A percentile compares a stretch with the other conserved stretches of the same genome.
Evolutionary conservation across 1,139 yeast genomes (phyloP).

Genomic region (Scheffersomyces titani): DNA sequence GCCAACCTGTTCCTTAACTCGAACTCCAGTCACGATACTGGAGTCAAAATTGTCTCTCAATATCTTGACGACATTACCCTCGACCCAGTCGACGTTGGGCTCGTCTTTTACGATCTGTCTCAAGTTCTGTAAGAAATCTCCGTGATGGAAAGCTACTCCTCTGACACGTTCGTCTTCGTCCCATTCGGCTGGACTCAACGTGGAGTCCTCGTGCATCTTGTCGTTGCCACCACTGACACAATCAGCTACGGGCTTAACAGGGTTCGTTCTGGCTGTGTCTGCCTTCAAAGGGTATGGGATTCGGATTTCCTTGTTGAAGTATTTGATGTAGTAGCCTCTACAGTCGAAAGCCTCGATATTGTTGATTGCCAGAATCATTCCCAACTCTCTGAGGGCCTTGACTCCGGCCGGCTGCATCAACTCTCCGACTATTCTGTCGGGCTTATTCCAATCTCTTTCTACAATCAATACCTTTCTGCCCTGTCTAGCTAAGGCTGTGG

Average conservation of each 20-base stretch:
- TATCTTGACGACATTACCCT: conserved; percentile 76
- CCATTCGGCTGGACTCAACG: conserved; percentile 52
- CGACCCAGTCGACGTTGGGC: conserved; percentile 70
- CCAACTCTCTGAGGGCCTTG: conserved; percentile 75
- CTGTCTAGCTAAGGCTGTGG: conserved; percentile 86
- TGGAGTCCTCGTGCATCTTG: conserved; percentile 50
- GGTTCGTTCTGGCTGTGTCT: conserved; percentile 41
- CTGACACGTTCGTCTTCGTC: conserved; percentile 63
- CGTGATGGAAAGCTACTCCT: conserved; percentile 92
- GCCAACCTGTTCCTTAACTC: conserved; percentile 34
- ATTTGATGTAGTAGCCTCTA: conserved; percentile 80
- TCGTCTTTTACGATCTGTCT: conserved; percentile 71
- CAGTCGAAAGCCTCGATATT: conserved; percentile 79
- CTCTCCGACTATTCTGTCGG: conserved; percentile 97
- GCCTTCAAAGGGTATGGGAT: conserved; percentile 74
- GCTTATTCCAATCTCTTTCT: conserved; percentile 89
- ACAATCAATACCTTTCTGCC: conserved; percentile 76
- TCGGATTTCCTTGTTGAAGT: conserved; percentile 52
- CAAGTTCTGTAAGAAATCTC: conserved; percentile 77
- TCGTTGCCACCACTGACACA: conserved; percentile 59
- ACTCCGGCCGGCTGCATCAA: conserved; percentile 95
- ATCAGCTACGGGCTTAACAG: conserved; percentile 51
- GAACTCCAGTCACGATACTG: conserved; percentile 68
- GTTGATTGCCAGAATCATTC: conserved; percentile 78
- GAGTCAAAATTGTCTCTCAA: conserved; percentile 50